These are phyloP conservation scores for Vitis riparia DNA, from an alignment of 164 flowering plant genomes.

Conservation along the genomic window DNA sequence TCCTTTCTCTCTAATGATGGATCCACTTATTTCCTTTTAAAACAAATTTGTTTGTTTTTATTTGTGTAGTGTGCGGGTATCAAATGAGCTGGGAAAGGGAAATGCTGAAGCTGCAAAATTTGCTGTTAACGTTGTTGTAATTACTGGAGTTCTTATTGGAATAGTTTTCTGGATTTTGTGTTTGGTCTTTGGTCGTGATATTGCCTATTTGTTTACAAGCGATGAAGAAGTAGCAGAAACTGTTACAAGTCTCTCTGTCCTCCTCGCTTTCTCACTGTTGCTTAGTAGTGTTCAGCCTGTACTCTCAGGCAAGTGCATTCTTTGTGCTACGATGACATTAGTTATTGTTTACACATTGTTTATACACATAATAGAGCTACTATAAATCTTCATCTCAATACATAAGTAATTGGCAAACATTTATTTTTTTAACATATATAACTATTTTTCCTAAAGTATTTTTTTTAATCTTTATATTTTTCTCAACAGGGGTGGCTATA, in stretches of 20 bases:
- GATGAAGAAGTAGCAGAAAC: constrained; percentile 17
- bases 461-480: too few relatives aligned
- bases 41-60: neutral
- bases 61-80: constrained; percentile 27
- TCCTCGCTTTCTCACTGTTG: constrained; percentile 30
- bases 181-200: constrained; percentile 16
- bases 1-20: neutral
- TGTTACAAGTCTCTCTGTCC: constrained; percentile 21
- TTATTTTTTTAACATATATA: too few relatives aligned
- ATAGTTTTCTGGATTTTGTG: constrained; percentile 17
- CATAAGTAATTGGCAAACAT: neutral
- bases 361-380: too few relatives aligned
- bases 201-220: constrained; percentile 22
- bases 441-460: too few relatives aligned
- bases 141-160: constrained; percentile 18
- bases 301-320: constrained; percentile 18
- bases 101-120: constrained; percentile 27
- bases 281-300: constrained; percentile 36
- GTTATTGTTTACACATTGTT: too few relatives aligned
- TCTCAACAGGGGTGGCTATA: too few relatives aligned
- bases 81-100: constrained; percentile 39
- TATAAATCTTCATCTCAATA: too few relatives aligned
- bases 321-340: too few relatives aligned
- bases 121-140: constrained; percentile 15
- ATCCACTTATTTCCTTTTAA: too few relatives aligned